phyloP scores from a whole-genome alignment of 805 yeast genomes.

The Lachancea nothofagi region DNA sequence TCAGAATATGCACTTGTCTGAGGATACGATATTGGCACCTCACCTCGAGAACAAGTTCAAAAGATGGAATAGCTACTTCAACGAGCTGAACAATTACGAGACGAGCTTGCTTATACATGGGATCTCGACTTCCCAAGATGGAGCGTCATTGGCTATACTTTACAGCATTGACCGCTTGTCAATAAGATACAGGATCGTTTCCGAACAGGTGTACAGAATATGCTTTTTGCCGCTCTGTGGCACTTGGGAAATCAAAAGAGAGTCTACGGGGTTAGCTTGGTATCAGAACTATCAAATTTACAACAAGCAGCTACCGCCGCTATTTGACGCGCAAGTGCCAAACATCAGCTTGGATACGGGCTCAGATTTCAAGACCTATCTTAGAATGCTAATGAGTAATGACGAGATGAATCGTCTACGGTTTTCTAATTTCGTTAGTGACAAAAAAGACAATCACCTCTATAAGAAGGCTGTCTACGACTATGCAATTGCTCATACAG shows the following conservation, averaged over 20 bases:
- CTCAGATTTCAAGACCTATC: slow-evolving; percentile 19
- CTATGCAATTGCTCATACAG: slow-evolving; percentile 21
- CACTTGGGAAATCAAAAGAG: slow-evolving; percentile 23
- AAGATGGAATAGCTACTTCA: slow-evolving; percentile 25
- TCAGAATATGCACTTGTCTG: slow-evolving; percentile 7
- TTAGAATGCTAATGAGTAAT: slow-evolving; percentile 17
- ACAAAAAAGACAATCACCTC: slow-evolving; percentile 16
- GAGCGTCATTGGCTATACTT: slow-evolving; percentile 25
- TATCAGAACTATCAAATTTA: slow-evolving; percentile 31
- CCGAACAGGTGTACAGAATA: slow-evolving; percentile 24
- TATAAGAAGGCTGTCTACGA: slow-evolving; percentile 23
- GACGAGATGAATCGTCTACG: slow-evolving; percentile 16
- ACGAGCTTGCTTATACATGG: slow-evolving; percentile 27
- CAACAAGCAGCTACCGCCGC: slow-evolving; percentile 19
- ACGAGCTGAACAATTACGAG: slow-evolving; percentile 27
- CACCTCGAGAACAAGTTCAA: slow-evolving; percentile 25
- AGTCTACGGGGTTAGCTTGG: slow-evolving; percentile 31
- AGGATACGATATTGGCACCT: slow-evolving; percentile 23
- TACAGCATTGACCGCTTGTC: slow-evolving; percentile 27
- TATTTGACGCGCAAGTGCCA: neutral
- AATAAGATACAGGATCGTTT: slow-evolving; percentile 26
- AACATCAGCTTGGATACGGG: slow-evolving; percentile 11
- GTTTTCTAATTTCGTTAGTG: slow-evolving; percentile 22
- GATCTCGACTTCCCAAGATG: slow-evolving; percentile 26
- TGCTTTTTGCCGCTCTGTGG: slow-evolving; percentile 26